Percentiles rank a stretch among this genome's conserved stretches.
Conservation (phyloP, 208 protist species). For the Acanthamoeba divionensis region DNA sequence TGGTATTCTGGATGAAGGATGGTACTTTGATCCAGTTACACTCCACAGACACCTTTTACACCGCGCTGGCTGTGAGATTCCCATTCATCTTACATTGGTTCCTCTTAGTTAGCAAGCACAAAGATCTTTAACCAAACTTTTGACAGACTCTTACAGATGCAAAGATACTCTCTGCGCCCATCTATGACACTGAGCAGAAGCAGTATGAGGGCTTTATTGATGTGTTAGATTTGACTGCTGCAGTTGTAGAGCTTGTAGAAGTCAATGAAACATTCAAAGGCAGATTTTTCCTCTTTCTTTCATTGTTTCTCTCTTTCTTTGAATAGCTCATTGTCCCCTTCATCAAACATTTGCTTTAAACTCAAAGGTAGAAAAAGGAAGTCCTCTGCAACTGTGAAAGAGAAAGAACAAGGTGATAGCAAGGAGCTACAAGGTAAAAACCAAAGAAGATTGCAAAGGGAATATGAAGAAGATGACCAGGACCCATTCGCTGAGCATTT, state of each 20-base stretch:
- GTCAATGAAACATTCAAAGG: conserved; percentile 10
- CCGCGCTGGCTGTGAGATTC: neutral
- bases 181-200: neutral
- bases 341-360: no score
- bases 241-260: neutral
- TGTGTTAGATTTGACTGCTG: neutral
- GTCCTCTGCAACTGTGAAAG: neutral
- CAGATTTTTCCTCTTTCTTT: neutral
- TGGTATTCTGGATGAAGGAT: conserved; percentile 13
- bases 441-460: neutral
- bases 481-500: conserved; percentile 4
- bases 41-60: neutral
- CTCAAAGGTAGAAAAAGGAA: neutral
- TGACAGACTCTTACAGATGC: neutral
- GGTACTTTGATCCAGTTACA: neutral
- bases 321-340: no score
- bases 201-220: neutral
- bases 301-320: no score
- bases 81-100: neutral
- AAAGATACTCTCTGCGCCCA: neutral
- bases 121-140: neutral
- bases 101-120: neutral
- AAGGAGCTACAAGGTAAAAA: neutral
- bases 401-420: neutral
- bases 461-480: neutral